Conservation (phyloP, 352 stramenopile species). For the Phytophthora sansomeana region DNA sequence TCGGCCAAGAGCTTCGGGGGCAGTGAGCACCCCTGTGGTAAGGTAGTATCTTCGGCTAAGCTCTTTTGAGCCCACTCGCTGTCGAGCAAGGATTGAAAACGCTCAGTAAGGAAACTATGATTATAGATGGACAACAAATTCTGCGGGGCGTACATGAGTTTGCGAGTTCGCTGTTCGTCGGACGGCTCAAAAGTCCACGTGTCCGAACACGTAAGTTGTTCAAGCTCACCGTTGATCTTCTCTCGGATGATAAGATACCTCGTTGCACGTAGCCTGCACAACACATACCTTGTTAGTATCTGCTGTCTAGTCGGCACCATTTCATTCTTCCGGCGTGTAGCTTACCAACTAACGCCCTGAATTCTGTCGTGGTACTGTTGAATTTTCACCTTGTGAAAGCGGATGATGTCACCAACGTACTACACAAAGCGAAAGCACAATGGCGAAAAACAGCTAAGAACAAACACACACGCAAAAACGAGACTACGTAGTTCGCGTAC, state of each 20-base stretch:
- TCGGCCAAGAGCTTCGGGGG: conserved; percentile 52
- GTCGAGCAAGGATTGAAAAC: background rate
- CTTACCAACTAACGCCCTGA: conserved; percentile 67
- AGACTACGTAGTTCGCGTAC: conserved; percentile 30
- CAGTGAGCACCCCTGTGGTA: conserved; percentile 57
- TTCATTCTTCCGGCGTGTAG: background rate
- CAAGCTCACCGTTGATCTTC: conserved; percentile 31
- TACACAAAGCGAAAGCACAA: conserved; percentile 14
- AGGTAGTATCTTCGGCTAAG: conserved; percentile 52
- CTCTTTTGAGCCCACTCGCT: conserved; percentile 59
- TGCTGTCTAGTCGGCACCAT: background rate
- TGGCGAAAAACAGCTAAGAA: background rate
- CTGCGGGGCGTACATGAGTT: conserved; percentile 47
- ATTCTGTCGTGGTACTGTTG: conserved; percentile 65
- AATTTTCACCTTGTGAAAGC: conserved; percentile 80
- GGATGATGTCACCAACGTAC: conserved; percentile 80
- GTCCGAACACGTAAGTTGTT: conserved; percentile 58
- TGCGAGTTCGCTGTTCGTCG: conserved; percentile 51
- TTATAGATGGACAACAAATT: background rate
- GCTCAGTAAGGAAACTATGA: conserved; percentile 3
- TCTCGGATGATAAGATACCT: conserved; percentile 69
- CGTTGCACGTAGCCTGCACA: conserved; percentile 45
- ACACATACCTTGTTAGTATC: background rate
- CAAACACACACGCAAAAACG: background rate
- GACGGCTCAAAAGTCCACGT: conserved; percentile 71